Evolutionary conservation across 768 basidiomycete genomes (phyloP).

Genomic region (Podaxis sp.): DNA sequence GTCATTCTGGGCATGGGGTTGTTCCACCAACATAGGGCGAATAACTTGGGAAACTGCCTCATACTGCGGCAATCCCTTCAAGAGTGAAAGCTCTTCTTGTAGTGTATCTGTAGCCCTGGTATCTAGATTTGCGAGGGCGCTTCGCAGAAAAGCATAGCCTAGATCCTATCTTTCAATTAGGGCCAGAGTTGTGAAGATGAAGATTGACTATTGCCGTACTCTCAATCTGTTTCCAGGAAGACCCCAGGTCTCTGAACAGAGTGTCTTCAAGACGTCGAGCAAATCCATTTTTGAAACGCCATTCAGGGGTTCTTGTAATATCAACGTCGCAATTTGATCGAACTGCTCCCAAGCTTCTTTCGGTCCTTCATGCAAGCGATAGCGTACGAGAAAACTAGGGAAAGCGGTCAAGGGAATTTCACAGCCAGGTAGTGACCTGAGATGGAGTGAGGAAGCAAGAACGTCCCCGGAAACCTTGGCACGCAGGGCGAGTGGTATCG

Average conservation of each 20-base stretch:
- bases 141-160: slow-evolving; percentile 1
- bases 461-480: neutral
- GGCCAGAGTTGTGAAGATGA: no score
- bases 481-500: neutral
- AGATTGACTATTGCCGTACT: neutral
- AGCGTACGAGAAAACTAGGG: slow-evolving; percentile 6
- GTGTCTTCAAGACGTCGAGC: neutral
- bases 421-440: neutral
- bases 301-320: slow-evolving; percentile 3
- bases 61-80: slow-evolving; percentile 4
- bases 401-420: neutral
- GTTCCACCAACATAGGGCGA: neutral
- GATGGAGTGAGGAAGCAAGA: neutral
- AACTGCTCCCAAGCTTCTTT: slow-evolving; percentile 10
- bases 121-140: neutral
- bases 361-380: slow-evolving; percentile 11
- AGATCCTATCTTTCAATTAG: neutral
- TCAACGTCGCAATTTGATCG: neutral
- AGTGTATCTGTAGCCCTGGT: neutral
- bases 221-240: neutral
- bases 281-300: slow-evolving; percentile 5
- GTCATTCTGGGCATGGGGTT: neutral
- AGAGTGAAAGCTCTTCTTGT: neutral
- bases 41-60: neutral
- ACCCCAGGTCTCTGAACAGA: slow-evolving; percentile 12